A percentile compares a stretch with the other conserved stretches of the same genome.
Evolutionary conservation across 1,139 yeast genomes (phyloP).

Genomic region (Suhomyces chickasaworum): DNA sequence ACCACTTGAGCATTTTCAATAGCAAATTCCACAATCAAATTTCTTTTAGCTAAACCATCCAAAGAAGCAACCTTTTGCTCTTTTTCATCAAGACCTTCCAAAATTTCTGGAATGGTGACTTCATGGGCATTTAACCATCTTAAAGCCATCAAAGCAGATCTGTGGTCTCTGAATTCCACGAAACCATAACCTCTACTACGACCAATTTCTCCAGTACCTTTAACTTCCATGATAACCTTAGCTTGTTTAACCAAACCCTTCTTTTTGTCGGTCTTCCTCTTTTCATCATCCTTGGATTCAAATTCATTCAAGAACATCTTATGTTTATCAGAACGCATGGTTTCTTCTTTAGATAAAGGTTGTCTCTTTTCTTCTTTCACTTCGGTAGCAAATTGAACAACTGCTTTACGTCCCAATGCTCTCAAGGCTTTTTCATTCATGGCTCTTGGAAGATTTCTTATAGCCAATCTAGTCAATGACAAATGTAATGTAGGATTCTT

Average conservation of each 20-base stretch:
- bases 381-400: slow-evolving; percentile 93
- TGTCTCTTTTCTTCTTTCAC: slow-evolving; percentile 76
- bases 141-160: slow-evolving; percentile 90
- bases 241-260: slow-evolving; percentile 93
- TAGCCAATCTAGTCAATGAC: slow-evolving; percentile 89
- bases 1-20: slow-evolving; percentile 92
- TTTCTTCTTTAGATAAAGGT: slow-evolving; percentile 87
- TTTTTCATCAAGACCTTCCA: slow-evolving; percentile 72
- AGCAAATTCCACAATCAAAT: slow-evolving; percentile 92
- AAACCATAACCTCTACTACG: slow-evolving; percentile 96
- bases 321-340: slow-evolving; percentile 71
- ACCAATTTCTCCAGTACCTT: slow-evolving; percentile 84
- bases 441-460: slow-evolving; percentile 90
- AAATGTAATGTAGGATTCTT: slow-evolving; percentile 90
- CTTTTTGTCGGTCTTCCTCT: slow-evolving; percentile 65
- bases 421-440: slow-evolving; percentile 87
- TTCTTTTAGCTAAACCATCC: slow-evolving; percentile 64
- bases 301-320: slow-evolving; percentile 46
- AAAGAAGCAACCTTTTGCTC: slow-evolving; percentile 56
- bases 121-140: slow-evolving; percentile 97
- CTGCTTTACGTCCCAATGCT: slow-evolving; percentile 91
- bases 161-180: slow-evolving; percentile 90
- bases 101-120: slow-evolving; percentile 68
- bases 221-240: slow-evolving; percentile 88
- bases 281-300: slow-evolving; percentile 33